Evolutionary conservation across 805 yeast genomes (phyloP).

Genomic region (Clavispora fructus): DNA sequence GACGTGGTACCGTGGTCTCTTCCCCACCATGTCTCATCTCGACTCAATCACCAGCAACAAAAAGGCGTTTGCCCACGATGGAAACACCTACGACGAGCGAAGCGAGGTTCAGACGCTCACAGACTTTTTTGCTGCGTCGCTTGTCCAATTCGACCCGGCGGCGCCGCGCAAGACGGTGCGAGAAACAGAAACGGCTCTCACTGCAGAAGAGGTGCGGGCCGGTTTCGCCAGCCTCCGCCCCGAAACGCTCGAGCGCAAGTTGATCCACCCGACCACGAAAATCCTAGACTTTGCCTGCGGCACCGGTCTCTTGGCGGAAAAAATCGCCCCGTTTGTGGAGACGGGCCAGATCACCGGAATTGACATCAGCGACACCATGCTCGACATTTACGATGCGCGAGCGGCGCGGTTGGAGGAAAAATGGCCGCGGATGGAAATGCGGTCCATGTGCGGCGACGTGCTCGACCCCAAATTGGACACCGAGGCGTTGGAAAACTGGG

Average conservation of each 20-base stretch:
- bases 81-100: slow-evolving; percentile 17
- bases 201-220: slow-evolving; percentile 7
- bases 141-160: slow-evolving; percentile 17
- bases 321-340: slow-evolving; percentile 24
- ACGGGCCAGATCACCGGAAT: slow-evolving; percentile 26
- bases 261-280: slow-evolving; percentile 18
- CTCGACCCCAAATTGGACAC: slow-evolving; percentile 12
- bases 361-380: slow-evolving; percentile 28
- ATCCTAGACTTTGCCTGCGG: slow-evolving; percentile 43
- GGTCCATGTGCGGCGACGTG: slow-evolving; percentile 20
- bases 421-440: slow-evolving; percentile 9
- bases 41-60: slow-evolving; percentile 21
- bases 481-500: slow-evolving; percentile 13
- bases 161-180: slow-evolving; percentile 10
- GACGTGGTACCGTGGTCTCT: too few species aligned
- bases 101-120: slow-evolving; percentile 15
- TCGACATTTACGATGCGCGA: slow-evolving; percentile 11
- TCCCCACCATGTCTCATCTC: slow-evolving; percentile 14
- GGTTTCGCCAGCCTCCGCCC: slow-evolving; percentile 11
- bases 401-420: neutral
- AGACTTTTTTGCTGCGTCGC: slow-evolving; percentile 14
- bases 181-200: slow-evolving; percentile 7
- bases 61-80: slow-evolving; percentile 12
- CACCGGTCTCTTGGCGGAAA: slow-evolving; percentile 31
- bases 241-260: slow-evolving; percentile 6